Evolutionary conservation across 2,329 filamentous ascomycete genomes (phyloP).

Genomic region (Aureobasidium sp.): DNA sequence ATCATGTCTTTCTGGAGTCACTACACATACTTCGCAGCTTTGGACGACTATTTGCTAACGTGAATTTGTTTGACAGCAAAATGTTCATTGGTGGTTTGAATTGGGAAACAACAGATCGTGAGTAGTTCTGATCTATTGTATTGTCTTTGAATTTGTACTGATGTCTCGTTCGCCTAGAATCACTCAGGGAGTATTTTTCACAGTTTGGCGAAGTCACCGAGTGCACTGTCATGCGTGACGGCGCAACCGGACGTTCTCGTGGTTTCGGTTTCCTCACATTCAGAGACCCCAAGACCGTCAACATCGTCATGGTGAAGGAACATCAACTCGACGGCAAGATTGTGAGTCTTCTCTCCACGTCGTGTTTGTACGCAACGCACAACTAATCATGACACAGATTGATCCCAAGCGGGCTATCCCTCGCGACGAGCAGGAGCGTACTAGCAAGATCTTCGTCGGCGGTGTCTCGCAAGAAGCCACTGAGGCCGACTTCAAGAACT

Average conservation of each 20-base stretch:
- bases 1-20: conserved; percentile 6
- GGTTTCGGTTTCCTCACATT: conserved; percentile 98
- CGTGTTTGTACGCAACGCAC: background rate
- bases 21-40: background rate
- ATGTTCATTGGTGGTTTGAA: conserved; percentile 99
- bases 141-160: conserved; percentile 18
- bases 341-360: conserved; percentile 48
- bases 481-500: conserved; percentile 91
- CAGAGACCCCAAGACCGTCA: conserved; percentile 94
- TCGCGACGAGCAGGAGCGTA: conserved; percentile 95
- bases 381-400: conserved; percentile 51
- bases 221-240: conserved; percentile 99
- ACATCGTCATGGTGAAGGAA: conserved; percentile 99
- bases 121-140: conserved; percentile 17
- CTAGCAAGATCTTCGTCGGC: conserved; percentile 96
- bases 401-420: conserved; percentile 97
- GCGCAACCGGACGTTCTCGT: conserved; percentile 82
- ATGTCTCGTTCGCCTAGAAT: conserved; percentile 55
- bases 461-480: conserved; percentile 96
- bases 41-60: conserved; percentile 1
- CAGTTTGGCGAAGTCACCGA: conserved; percentile 96
- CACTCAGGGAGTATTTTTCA: conserved; percentile 91
- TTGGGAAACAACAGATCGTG: conserved; percentile 98
- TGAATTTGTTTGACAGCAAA: conserved; percentile 54
- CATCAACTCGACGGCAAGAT: conserved; percentile 98